These are phyloP conservation scores for Przewalskia tangutica DNA, from an alignment of 257 asterid species.

Conservation along the genomic window DNA sequence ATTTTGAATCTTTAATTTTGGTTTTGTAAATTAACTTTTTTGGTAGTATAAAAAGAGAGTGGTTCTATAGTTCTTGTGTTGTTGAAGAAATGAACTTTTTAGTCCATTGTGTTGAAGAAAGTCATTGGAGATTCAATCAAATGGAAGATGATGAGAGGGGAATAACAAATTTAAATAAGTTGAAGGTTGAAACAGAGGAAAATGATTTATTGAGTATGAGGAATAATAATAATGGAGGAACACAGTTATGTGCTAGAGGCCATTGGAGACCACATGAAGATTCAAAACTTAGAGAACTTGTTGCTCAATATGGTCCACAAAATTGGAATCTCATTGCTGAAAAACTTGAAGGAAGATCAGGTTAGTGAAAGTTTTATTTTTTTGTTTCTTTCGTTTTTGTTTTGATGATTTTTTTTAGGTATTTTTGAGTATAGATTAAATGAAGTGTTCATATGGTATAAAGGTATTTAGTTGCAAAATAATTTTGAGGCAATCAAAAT, in stretches of 20 bases:
- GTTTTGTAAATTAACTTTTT: background rate
- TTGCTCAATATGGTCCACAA: conserved; percentile 23
- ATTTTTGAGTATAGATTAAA: background rate
- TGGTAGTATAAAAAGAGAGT: background rate
- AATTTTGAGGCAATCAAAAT: background rate
- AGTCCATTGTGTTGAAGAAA: background rate
- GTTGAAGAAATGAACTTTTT: background rate
- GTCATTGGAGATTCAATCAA: background rate
- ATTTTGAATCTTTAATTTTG: background rate
- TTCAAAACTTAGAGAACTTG: conserved; percentile 25
- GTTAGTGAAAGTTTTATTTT: background rate
- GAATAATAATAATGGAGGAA: background rate
- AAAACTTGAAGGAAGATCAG: conserved; percentile 33
- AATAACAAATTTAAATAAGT: background rate
- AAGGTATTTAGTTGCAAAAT: background rate
- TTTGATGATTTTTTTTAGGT: background rate
- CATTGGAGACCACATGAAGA: conserved; percentile 38
- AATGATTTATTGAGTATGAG: background rate
- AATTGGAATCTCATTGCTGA: conserved; percentile 36
- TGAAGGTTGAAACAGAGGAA: background rate
- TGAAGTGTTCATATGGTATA: background rate
- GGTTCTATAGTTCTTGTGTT: background rate
- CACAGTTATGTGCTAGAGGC: conserved; percentile 18
- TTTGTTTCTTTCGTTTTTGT: background rate
- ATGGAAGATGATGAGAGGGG: background rate